phyloP scores from a whole-genome alignment of 1,284 basidiomycete species.

The Ganoderma lucidum region DNA sequence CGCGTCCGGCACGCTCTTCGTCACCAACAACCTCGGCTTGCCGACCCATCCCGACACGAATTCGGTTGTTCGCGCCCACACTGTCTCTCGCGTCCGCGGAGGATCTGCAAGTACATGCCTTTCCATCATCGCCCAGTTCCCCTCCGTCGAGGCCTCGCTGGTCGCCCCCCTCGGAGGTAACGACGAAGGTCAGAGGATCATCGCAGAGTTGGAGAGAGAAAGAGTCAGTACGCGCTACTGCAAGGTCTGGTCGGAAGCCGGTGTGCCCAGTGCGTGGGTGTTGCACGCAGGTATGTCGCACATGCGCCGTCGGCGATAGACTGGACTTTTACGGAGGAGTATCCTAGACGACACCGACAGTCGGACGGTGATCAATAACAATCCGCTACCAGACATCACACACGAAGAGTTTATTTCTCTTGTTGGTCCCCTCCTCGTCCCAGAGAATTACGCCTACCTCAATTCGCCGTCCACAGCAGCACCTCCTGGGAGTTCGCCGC shows the following conservation, averaged over 20 bases:
- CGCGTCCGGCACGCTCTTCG: constrained; percentile 79
- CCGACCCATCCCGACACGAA: constrained; percentile 67
- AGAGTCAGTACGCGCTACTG: constrained; percentile 77
- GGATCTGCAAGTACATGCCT: constrained; percentile 76
- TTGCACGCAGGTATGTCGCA: constrained; percentile 63
- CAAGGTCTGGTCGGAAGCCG: constrained; percentile 73
- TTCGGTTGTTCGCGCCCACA: constrained; percentile 70
- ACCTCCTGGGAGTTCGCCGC: constrained; percentile 35
- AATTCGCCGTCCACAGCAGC: constrained; percentile 37
- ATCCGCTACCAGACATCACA: constrained; percentile 82
- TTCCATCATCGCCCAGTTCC: constrained; percentile 76
- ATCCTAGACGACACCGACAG: constrained; percentile 61
- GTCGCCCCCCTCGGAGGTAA: constrained; percentile 78
- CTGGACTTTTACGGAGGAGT: neutral
- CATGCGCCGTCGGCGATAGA: neutral
- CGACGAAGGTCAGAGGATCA: constrained; percentile 68
- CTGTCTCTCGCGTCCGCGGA: constrained; percentile 69
- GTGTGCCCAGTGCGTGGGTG: constrained; percentile 84
- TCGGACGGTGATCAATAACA: constrained; percentile 81
- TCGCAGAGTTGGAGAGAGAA: constrained; percentile 69
- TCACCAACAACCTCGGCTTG: constrained; percentile 73
- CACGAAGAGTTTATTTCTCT: constrained; percentile 85
- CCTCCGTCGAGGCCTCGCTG: constrained; percentile 69
- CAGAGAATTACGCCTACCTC: constrained; percentile 69
- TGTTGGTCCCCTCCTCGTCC: constrained; percentile 77